phyloP scores from a whole-genome alignment of 768 basidiomycete species.

The Termitomyces titanicus region DNA sequence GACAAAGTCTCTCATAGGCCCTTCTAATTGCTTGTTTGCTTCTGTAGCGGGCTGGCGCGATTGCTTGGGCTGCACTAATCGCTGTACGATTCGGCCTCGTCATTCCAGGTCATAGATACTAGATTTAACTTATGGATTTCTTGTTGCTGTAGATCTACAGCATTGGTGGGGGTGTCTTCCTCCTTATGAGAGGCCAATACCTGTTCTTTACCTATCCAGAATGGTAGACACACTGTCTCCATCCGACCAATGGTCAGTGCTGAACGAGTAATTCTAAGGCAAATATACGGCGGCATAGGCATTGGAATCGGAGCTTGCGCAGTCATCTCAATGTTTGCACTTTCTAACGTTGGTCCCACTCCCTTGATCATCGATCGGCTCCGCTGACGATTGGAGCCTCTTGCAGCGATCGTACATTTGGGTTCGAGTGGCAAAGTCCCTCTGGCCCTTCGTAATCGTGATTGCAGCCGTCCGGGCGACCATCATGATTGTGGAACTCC shows the following conservation, averaged over 20 bases:
- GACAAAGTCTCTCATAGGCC: slow-evolving; percentile 6
- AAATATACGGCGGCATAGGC: slow-evolving; percentile 67
- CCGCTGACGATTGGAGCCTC: slow-evolving; percentile 16
- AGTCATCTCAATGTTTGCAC: slow-evolving; percentile 51
- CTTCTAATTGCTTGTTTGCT: slow-evolving; percentile 26
- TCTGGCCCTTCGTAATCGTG: slow-evolving; percentile 72
- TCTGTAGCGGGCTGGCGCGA: slow-evolving; percentile 63
- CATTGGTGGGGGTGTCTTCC: slow-evolving; percentile 59
- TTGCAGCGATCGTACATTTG: slow-evolving; percentile 67
- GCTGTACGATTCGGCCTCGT: slow-evolving; percentile 38
- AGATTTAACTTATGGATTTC: neutral
- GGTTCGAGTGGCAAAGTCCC: slow-evolving; percentile 57
- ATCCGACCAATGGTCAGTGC: slow-evolving; percentile 22
- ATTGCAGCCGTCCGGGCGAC: slow-evolving; percentile 61
- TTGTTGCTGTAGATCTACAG: slow-evolving; percentile 50
- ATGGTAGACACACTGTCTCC: slow-evolving; percentile 39
- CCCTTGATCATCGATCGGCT: slow-evolving; percentile 10
- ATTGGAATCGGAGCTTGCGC: slow-evolving; percentile 49
- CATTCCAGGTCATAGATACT: neutral
- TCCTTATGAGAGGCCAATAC: slow-evolving; percentile 58
- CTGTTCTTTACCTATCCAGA: slow-evolving; percentile 64
- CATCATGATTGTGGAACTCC: slow-evolving; percentile 70
- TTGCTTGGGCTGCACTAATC: slow-evolving; percentile 64
- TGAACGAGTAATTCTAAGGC: slow-evolving; percentile 39
- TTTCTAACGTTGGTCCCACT: slow-evolving; percentile 53